Base-by-base conservation (phyloP, 1,284 basidiomycete species). In the Puccinia horiana region DNA sequence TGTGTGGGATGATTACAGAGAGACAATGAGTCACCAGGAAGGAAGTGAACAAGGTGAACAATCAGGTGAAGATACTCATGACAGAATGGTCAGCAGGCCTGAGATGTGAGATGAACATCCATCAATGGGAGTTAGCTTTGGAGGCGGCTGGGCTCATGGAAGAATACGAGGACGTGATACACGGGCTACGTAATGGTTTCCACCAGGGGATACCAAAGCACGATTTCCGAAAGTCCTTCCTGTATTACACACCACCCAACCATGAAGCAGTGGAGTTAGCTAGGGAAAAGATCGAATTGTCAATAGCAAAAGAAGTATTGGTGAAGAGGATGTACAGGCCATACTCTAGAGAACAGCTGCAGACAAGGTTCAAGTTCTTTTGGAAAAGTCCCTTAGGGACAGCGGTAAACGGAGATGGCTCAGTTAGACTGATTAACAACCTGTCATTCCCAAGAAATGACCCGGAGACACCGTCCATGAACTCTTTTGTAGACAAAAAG, bases 301-400 rank as follows among this genome's bases (percentile, higher is more conserved):
- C n/a, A n/a, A n/a, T n/a, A n/a, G n/a, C n/a, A n/a, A n/a, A 1
- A 35, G 23, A 58, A 52, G 4, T 12, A 20, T n/a, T 58, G 16
- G 73, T 52, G 6, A 35, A 35, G 1, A 56, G 73, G 29, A 75
- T 75, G 73, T 58, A 8, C 12, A 52, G 73, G 16, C 73, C 73
- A n/a, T 75, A 18, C 52, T 58, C 29, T 1, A 14, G 37, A 9
- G 32, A 56, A 35, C 8, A 75, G 37, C 23, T 75, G 1, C 4
- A 14, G 11, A 12, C 0, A 52, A 52, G 20, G 4, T 54, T 37
- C 16, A 29, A 5, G 0, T 75, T 75, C 52, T 75, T 75, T 16
- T 0, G 52, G 35, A 37, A 49, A 20, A 75, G 26, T 32, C 73
- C 73, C 1, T 20, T 75, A 16, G 73, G 70, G 1, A 3, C 49